These are phyloP conservation scores for Catharanthus roseus DNA, from an alignment of 257 asterid species.

Conservation along the genomic window DNA sequence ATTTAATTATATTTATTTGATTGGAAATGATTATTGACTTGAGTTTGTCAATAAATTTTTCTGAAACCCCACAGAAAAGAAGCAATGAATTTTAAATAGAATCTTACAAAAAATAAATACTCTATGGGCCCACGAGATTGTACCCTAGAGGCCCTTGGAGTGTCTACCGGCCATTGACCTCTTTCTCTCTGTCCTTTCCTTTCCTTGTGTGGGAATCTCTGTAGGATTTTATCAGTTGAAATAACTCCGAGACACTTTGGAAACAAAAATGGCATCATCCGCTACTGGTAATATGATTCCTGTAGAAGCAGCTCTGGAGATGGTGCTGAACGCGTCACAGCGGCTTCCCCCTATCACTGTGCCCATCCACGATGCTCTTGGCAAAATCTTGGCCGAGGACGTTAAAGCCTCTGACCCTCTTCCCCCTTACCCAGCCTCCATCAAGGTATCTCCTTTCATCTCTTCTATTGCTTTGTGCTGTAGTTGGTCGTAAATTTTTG, in stretches of 20 bases:
- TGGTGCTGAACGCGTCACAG: constrained; percentile 52
- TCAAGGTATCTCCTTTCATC: constrained; percentile 44
- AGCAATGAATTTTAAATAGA: too few relatives aligned
- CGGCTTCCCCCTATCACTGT: constrained; percentile 60
- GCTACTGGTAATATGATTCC: constrained; percentile 35
- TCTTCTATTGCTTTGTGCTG: not conserved
- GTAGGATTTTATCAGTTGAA: not conserved
- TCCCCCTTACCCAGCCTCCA: constrained; percentile 95
- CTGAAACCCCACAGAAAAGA: too few relatives aligned
- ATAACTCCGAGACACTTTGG: constrained; percentile 1
- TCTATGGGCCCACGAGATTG: too few relatives aligned
- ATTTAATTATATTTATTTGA: too few relatives aligned
- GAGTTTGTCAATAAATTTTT: too few relatives aligned
- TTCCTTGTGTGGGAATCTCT: not conserved
- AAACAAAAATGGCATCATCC: constrained; percentile 7
- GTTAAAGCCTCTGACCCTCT: constrained; percentile 81
- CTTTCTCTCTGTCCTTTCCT: not conserved
- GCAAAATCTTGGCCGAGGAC: constrained; percentile 77
- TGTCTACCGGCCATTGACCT: not conserved
- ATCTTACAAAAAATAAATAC: too few relatives aligned
- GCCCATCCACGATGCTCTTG: constrained; percentile 53
- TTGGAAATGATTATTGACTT: too few relatives aligned
- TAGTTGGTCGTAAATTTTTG: not conserved
- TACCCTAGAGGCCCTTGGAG: not conserved
- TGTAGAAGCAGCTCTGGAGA: constrained; percentile 59